phyloP scores from a whole-genome alignment of 225 moss, liverwort and hornwort species.

The Sphagnum contortum region DNA sequence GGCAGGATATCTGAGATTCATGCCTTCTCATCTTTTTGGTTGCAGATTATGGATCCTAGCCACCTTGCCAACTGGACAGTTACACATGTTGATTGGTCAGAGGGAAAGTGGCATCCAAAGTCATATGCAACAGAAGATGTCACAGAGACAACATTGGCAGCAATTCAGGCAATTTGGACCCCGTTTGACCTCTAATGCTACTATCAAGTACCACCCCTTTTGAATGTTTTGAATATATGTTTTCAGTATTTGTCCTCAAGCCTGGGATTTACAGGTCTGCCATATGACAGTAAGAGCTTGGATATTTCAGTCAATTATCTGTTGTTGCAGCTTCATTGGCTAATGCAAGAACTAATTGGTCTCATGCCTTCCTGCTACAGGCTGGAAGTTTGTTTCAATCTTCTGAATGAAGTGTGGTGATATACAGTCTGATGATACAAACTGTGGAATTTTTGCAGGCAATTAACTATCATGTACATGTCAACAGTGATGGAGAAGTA shows the following conservation, averaged over 20 bases:
- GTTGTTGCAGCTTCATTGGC: no score
- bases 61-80: conserved; percentile 77
- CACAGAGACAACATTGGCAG: conserved; percentile 25
- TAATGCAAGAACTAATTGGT: no score
- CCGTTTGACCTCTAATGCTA: not conserved
- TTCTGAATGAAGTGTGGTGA: no score
- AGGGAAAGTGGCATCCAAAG: conserved; percentile 85
- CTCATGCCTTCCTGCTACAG: no score
- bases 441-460: conserved; percentile 29
- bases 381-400: no score
- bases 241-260: no score
- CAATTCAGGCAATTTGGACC: conserved; percentile 32
- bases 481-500: conserved; percentile 69
- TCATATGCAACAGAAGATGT: conserved; percentile 46
- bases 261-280: no score
- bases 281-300: no score
- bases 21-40: conserved; percentile 2
- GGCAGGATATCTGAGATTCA: not conserved
- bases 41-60: conserved; percentile 72
- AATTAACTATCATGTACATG: conserved; percentile 64
- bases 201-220: not conserved
- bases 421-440: no score
- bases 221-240: no score
- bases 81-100: conserved; percentile 92
- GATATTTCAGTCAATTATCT: no score